A percentile compares a stretch with the other conserved stretches of the same genome.
Conservation (phyloP, 345 rosid genomes). For the Citrus mangshanensis region DNA sequence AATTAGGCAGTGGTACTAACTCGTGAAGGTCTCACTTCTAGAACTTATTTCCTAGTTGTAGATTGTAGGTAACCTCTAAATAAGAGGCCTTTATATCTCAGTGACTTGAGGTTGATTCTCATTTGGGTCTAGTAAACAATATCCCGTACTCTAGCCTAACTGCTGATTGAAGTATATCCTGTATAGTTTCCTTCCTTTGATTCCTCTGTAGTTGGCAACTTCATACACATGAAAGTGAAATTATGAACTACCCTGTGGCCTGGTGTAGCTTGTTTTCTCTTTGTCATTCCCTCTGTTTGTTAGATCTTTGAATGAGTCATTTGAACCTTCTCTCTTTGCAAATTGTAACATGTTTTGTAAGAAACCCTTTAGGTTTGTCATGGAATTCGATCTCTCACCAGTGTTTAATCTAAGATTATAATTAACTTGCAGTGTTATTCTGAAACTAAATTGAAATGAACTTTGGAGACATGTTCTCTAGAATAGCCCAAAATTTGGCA, state of each 20-base stretch:
- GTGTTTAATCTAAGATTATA: background rate
- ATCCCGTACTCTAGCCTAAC: background rate
- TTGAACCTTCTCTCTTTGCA: background rate
- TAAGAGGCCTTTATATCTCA: background rate
- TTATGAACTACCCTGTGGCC: too few relatives aligned
- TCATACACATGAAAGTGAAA: too few relatives aligned
- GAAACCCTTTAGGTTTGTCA: background rate
- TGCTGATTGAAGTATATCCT: background rate
- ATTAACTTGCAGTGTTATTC: background rate
- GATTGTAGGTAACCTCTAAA: background rate
- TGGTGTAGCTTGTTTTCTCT: too few relatives aligned
- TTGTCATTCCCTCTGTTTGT: too few relatives aligned
- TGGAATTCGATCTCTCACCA: background rate
- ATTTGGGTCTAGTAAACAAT: background rate
- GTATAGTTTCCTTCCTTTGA: background rate
- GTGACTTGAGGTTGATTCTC: background rate
- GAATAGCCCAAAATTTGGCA: background rate
- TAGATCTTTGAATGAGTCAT: background rate
- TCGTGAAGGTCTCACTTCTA: background rate
- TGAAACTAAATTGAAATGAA: background rate
- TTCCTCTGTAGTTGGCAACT: too few relatives aligned
- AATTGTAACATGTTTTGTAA: background rate
- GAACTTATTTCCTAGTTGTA: background rate
- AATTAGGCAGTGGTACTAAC: background rate
- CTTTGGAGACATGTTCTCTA: background rate